Conservation (phyloP, 2,329 filamentous ascomycete genomes). For the Boeremia exigua region DNA sequence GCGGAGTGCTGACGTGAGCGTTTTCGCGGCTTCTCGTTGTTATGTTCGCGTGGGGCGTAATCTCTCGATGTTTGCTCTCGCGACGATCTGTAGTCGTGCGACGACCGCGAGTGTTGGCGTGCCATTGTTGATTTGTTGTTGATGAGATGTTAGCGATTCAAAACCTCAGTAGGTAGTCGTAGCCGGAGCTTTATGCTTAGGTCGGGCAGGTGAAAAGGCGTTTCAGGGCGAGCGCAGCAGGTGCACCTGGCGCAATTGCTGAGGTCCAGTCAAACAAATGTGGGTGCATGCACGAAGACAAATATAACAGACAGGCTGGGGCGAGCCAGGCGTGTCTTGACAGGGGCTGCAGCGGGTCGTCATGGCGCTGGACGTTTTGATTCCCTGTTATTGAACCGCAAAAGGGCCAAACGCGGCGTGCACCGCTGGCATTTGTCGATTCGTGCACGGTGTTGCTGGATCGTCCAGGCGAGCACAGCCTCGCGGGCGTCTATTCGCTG, state of each 20-base stretch:
- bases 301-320: constrained; percentile 11
- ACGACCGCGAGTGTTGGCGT: constrained; percentile 20
- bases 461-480: constrained; percentile 15
- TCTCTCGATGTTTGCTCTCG: constrained; percentile 20
- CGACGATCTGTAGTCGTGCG: constrained; percentile 23
- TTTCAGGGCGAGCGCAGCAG: constrained; percentile 24
- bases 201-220: constrained; percentile 1
- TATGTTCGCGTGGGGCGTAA: constrained; percentile 28
- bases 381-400: constrained; percentile 31
- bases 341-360: constrained; percentile 19
- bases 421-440: constrained; percentile 14
- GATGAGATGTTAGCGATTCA: no score
- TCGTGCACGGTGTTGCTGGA: constrained; percentile 12
- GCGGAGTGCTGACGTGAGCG: constrained; percentile 19
- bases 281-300: constrained; percentile 3
- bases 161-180: background rate
- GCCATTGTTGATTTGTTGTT: constrained; percentile 21
- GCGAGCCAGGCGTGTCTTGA: constrained; percentile 9
- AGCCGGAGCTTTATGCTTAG: background rate
- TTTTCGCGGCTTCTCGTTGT: constrained; percentile 31
- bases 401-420: constrained; percentile 7
- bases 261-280: constrained; percentile 3
- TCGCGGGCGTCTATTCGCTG: constrained; percentile 12
- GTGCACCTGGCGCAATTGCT: constrained; percentile 17
- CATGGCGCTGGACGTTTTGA: constrained; percentile 21